phyloP scores from a whole-genome alignment of 805 yeast genomes.

The Cyberlindnera americana region DNA sequence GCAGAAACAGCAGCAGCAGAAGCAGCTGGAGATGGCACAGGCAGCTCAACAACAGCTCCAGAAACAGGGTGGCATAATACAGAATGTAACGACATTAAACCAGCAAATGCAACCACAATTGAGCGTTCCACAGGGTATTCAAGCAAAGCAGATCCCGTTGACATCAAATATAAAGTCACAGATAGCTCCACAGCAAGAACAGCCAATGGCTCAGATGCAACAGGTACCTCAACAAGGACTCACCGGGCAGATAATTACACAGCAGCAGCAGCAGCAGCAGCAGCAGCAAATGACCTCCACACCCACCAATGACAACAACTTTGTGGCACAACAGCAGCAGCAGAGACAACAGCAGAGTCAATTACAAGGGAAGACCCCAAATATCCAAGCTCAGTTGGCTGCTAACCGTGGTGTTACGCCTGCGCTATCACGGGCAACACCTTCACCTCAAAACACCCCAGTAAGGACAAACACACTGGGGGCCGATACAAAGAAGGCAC shows the following conservation, averaged over 20 bases:
- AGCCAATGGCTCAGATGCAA: neutral
- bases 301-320: neutral
- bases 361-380: conserved; percentile 21
- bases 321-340: conserved; percentile 3
- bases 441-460: conserved; percentile 27
- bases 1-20: conserved; percentile 35
- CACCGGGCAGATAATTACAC: neutral
- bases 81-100: neutral
- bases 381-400: conserved; percentile 29
- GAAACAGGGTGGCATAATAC: neutral
- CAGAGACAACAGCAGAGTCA: conserved; percentile 1
- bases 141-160: neutral
- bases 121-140: conserved; percentile 1
- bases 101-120: neutral
- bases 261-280: neutral
- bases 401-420: conserved; percentile 31
- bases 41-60: conserved; percentile 11
- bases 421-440: conserved; percentile 26
- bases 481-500: conserved; percentile 52
- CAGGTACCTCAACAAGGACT: neutral
- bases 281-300: no score
- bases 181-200: no score
- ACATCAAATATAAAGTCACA: neutral
- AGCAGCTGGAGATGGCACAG: conserved; percentile 25
- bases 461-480: conserved; percentile 28